phyloP scores from a whole-genome alignment of 208 protist genomes.

The Angomonas desouzai region DNA sequence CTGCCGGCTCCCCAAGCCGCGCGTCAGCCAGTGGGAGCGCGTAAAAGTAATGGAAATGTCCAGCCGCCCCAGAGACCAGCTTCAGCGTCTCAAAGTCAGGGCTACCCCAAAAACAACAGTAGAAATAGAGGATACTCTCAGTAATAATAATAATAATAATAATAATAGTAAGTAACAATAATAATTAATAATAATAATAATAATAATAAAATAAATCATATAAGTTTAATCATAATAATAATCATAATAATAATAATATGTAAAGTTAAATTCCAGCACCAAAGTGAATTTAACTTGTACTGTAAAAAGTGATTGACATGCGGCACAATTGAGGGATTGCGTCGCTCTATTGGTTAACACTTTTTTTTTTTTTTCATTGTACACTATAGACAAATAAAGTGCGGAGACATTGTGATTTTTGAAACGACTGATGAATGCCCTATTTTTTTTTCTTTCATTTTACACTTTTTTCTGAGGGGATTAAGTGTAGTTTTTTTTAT shows the following conservation, averaged over 20 bases:
- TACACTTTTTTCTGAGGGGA: conserved; percentile 11
- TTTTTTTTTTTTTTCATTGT: not conserved
- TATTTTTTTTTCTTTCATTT: conserved; percentile 10
- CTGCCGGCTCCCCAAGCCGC: conserved; percentile 22
- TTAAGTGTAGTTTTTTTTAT: conserved; percentile 6
- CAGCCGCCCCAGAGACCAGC: conserved; percentile 19
- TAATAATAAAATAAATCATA: conserved; percentile 2
- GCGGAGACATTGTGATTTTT: conserved; percentile 9
- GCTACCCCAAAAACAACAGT: conserved; percentile 8
- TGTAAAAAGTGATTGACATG: too few relatives aligned
- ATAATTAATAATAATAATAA: conserved; percentile 13
- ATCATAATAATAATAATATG: too few relatives aligned
- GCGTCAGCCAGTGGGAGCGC: conserved; percentile 23
- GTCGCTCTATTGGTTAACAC: not conserved
- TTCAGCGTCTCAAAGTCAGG: conserved; percentile 19
- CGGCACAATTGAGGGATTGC: conserved; percentile 3
- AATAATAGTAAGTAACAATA: too few relatives aligned
- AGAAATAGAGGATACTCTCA: conserved; percentile 28
- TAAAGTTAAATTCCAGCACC: too few relatives aligned
- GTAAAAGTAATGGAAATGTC: conserved; percentile 14
- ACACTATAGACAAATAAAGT: not conserved
- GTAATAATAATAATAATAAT: not conserved
- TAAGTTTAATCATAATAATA: too few relatives aligned
- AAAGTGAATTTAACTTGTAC: too few relatives aligned
- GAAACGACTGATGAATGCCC: too few relatives aligned